phyloP scores from a whole-genome alignment of 371 early-diverging fungal genomes.

The Mucor indicus region DNA sequence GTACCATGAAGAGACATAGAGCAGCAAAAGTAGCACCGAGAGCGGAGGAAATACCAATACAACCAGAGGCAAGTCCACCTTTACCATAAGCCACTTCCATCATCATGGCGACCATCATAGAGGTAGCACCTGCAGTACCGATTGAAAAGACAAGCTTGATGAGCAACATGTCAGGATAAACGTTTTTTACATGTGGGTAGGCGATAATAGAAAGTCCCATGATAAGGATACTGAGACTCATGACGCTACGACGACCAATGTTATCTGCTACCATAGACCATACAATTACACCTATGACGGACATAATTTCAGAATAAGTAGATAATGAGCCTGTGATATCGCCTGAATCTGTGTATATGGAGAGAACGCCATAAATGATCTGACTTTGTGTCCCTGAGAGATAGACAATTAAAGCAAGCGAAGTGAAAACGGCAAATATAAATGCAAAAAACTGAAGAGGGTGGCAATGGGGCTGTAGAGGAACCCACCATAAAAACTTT shows the following conservation, averaged over 20 bases:
- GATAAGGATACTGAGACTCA: conserved; percentile 24
- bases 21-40: conserved; percentile 52
- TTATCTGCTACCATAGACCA: conserved; percentile 29
- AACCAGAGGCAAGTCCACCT: conserved; percentile 49
- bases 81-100: conserved; percentile 49
- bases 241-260: conserved; percentile 20
- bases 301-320: conserved; percentile 62
- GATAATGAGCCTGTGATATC: conserved; percentile 44
- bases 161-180: conserved; percentile 56
- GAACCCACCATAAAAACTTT: conserved; percentile 41
- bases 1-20: conserved; percentile 40
- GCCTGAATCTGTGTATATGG: conserved; percentile 14
- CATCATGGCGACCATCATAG: conserved; percentile 68
- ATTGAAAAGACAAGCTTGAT: conserved; percentile 54
- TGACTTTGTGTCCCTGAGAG: conserved; percentile 29
- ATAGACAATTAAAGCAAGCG: conserved; percentile 32
- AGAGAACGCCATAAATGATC: conserved; percentile 20
- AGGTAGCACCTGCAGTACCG: conserved; percentile 66
- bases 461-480: conserved; percentile 27
- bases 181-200: conserved; percentile 46
- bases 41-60: conserved; percentile 54
- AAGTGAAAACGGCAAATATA: conserved; percentile 30
- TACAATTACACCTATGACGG: conserved; percentile 31
- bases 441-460: conserved; percentile 33
- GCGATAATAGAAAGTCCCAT: conserved; percentile 51